Conservation (phyloP, 2,329 filamentous ascomycete genomes). For the Penicillium hordei region DNA sequence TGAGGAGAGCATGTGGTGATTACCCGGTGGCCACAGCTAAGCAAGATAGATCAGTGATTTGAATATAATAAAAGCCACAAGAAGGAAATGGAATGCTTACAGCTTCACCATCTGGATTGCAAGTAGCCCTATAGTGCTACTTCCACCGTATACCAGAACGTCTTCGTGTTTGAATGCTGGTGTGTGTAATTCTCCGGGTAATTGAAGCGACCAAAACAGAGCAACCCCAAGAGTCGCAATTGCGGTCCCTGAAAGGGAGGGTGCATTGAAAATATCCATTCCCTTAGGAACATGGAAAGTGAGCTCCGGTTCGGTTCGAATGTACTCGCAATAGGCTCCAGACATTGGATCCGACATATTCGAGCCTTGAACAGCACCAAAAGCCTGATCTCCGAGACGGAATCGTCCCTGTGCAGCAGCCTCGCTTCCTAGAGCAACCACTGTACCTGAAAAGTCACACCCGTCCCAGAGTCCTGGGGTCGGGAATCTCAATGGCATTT, state of each 20-base stretch:
- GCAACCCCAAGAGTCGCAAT: conserved; percentile 26
- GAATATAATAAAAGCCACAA: neutral
- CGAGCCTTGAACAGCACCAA: conserved; percentile 38
- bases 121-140: conserved; percentile 23
- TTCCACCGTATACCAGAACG: conserved; percentile 23
- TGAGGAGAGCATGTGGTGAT: conserved; percentile 38
- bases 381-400: conserved; percentile 37
- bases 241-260: conserved; percentile 20
- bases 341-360: conserved; percentile 20
- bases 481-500: conserved; percentile 24
- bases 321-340: conserved; percentile 25
- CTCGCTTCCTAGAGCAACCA: conserved; percentile 24
- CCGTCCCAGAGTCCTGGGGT: conserved; percentile 27
- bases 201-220: conserved; percentile 25
- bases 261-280: conserved; percentile 8
- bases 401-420: conserved; percentile 18
- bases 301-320: conserved; percentile 17
- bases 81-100: conserved; percentile 5
- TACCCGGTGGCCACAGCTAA: conserved; percentile 30
- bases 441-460: conserved; percentile 31
- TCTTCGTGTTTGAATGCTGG: conserved; percentile 15
- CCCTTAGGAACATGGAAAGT: conserved; percentile 19
- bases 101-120: conserved; percentile 27
- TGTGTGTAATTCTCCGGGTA: conserved; percentile 16
- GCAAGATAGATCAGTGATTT: neutral